phyloP scores from a whole-genome alignment of 441 rosid genomes.

The Adansonia grandidieri region DNA sequence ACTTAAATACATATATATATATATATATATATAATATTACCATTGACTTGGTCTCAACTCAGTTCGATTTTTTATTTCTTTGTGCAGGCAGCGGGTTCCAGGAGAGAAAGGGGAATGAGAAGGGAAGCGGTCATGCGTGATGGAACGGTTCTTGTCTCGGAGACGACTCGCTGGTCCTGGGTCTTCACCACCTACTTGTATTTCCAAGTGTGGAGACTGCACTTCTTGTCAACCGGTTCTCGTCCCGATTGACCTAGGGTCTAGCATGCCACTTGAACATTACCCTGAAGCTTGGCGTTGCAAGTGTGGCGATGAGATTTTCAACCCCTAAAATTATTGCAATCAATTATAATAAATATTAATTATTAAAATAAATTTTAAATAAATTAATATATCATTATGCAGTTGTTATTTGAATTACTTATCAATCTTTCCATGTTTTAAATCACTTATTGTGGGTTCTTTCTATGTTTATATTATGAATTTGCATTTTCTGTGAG shows the following conservation, averaged over 20 bases:
- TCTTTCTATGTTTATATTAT: too few species aligned
- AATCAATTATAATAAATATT: too few species aligned
- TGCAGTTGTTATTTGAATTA: too few species aligned
- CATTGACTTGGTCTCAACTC: constrained; percentile 11
- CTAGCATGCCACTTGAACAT: background rate
- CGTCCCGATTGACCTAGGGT: background rate
- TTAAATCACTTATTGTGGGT: too few species aligned
- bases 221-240: background rate
- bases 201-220: background rate
- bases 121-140: background rate
- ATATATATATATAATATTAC: background rate
- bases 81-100: background rate
- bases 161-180: background rate
- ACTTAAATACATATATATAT: background rate
- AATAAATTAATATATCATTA: too few species aligned
- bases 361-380: too few species aligned
- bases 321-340: background rate
- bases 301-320: constrained; percentile 8
- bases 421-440: too few species aligned
- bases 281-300: constrained; percentile 12
- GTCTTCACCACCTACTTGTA: background rate
- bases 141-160: background rate
- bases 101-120: background rate
- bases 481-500: constrained; percentile 30
- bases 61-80: background rate